Evolutionary conservation across 1,284 basidiomycete species (phyloP), one percentile per base, ranked within the genome.

Genomic region (Inonotus hispidus): DNA sequence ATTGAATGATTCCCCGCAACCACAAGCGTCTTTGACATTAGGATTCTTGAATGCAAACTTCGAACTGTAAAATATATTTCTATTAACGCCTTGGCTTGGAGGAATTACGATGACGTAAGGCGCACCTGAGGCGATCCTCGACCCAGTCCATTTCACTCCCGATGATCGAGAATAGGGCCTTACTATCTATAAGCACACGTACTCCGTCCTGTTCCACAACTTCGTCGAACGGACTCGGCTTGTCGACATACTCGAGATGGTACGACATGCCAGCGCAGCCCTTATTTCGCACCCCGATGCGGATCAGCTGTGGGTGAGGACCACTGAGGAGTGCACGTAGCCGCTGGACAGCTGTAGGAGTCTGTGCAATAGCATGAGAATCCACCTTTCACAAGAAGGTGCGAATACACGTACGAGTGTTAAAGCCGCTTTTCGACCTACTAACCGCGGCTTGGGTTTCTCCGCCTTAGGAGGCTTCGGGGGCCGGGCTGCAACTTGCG

Each of bases 121-220:
- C 81, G 62, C 59, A 90, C 88, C 92, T 94, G 52, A 98, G 75
- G 38, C 85, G 75, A 73, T 95, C 93, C 77, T 99, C 97, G 65
- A 90, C 82, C 97, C 97, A 99, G 72, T 97, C 95, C 97, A 99
- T 99, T 78, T 91, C 90, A 71, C 93, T 95, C 46, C 97, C 97
- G 66, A 99, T 98, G 70, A 99, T 97, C 64, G 91, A 95, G 74
- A 99, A 99, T 65, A 99, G 77, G 25, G 97, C 97, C 75, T 97
- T 98, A 72, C 89, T 92, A 77, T 99, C 97, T 72, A 99, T 95
- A 64, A 99, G 79, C 45, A 99, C 96, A 68, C 82, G 85, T 32
- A 98, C 94, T 6, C 90, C 93, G 67, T 96, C 94, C 76, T 96
- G 94, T 74, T 94, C 87, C 35, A 99, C 95, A n/a, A 97, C 83